Base-by-base conservation (phyloP, 768 basidiomycete species). In the Harrya chromipes region DNA sequence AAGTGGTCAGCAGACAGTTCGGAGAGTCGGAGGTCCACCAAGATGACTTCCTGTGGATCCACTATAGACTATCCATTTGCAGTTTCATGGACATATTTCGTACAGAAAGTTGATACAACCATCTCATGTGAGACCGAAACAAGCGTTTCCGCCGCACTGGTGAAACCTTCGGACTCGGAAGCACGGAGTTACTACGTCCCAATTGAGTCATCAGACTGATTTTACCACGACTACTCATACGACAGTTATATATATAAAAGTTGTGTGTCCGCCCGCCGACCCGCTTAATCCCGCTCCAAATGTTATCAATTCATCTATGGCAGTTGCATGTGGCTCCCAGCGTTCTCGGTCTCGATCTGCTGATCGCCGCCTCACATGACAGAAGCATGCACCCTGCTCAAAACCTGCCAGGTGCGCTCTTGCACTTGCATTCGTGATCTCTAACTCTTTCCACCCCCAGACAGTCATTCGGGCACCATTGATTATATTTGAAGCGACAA, bases 281-380 rank as follows among this genome's bases (percentile, higher is more conserved):
- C n/a, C 29, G 19, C 42, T 13, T 31, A 21, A 17, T 19, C 24
- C 20, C 16, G 6, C 9, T 33, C 29, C 20, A 20, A 10, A n/a
- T 9, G 37, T 37, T 23, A 24, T 52, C 42, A 6, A 34, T 20
- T 24, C 17, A 23, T 52, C 42, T n/a, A 34, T 31, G 13, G 23
- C 6, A 6, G 29, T 27, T 13, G 12, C 36, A 24, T 40, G 53
- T 31, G 44, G 31, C 27, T 27, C 9, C 19, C 11, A 17, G 44
- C 17, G 35, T 48, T 44, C 31, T 21, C 6, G 43, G 35, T 27
- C 20, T 26, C 20, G 11, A 45, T 45, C 16, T 26, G 10, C 37
- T 43, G 43, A 59, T 59, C 48, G 40, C 48, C 51, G 46, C 14
- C 33, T 33, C 33, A 33, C 33, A 33, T 33, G n/a, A 31, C 36